phyloP scores from a whole-genome alignment of 805 yeast species.

The Lachancea meyersii region DNA sequence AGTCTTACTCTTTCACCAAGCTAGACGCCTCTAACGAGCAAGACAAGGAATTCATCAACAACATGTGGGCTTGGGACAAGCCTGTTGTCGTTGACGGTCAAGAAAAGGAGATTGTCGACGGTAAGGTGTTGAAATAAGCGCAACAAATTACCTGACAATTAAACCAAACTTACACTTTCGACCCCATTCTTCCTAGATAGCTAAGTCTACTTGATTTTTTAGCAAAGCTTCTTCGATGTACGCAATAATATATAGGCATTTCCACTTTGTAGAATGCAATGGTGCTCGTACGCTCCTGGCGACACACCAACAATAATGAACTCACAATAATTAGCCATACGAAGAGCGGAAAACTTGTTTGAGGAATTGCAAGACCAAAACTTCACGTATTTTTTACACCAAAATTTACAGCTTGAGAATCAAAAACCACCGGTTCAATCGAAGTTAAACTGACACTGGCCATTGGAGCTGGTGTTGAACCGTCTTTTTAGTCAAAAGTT shows the following conservation, averaged over 20 bases:
- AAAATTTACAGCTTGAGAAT: too few relatives aligned
- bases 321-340: background rate
- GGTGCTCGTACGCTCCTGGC: background rate
- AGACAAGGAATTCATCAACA: conserved; percentile 74
- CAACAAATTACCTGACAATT: too few relatives aligned
- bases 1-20: conserved; percentile 79
- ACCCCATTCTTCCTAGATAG: background rate
- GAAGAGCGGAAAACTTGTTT: too few relatives aligned
- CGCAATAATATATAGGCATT: too few relatives aligned
- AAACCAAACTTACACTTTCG: background rate
- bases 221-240: background rate
- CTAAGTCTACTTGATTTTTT: background rate
- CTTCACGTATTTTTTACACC: too few relatives aligned
- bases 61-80: conserved; percentile 98
- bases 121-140: conserved; percentile 88
- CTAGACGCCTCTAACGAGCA: conserved; percentile 74
- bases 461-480: too few relatives aligned
- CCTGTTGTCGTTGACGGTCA: conserved; percentile 79
- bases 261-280: too few relatives aligned
- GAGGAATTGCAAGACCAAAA: too few relatives aligned
- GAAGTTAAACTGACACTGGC: too few relatives aligned
- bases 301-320: background rate
- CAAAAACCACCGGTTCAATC: too few relatives aligned
- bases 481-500: too few relatives aligned
- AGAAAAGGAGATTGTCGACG: conserved; percentile 86